Conservation (phyloP, 805 yeast genomes). For the Nakazawaea ambrosiae region DNA sequence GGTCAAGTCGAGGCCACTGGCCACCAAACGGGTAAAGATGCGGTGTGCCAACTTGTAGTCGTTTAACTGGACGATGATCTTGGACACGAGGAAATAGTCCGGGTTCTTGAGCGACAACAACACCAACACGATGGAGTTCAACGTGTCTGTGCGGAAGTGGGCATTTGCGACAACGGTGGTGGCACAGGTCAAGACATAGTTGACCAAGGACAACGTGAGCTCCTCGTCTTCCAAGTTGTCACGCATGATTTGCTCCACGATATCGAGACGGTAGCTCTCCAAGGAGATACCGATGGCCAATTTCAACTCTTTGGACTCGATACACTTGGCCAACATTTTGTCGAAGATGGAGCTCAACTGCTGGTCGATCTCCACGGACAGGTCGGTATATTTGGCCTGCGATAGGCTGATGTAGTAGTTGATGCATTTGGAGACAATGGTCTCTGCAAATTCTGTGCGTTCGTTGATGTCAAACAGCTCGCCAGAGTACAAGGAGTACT, state of each 20-base stretch:
- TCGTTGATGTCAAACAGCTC: slow-evolving; percentile 69
- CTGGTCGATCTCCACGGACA: slow-evolving; percentile 38
- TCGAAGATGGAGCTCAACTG: slow-evolving; percentile 70
- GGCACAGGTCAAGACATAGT: slow-evolving; percentile 70
- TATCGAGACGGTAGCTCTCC: slow-evolving; percentile 82
- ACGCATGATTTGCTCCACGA: slow-evolving; percentile 54
- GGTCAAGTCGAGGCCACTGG: slow-evolving; percentile 41
- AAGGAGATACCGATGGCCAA: slow-evolving; percentile 87
- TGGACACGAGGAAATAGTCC: slow-evolving; percentile 79
- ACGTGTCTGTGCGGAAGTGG: slow-evolving; percentile 56
- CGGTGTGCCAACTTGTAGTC: slow-evolving; percentile 64
- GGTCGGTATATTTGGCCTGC: slow-evolving; percentile 33
- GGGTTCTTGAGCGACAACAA: slow-evolving; percentile 53
- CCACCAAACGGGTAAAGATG: slow-evolving; percentile 57
- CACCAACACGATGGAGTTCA: slow-evolving; percentile 55
- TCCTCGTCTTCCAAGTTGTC: slow-evolving; percentile 40
- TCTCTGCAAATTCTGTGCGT: slow-evolving; percentile 81
- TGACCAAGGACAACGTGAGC: slow-evolving; percentile 45
- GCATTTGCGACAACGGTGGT: slow-evolving; percentile 61
- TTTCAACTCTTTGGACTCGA: slow-evolving; percentile 59
- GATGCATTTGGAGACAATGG: slow-evolving; percentile 90
- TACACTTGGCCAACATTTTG: slow-evolving; percentile 79
- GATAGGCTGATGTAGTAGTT: slow-evolving; percentile 69
- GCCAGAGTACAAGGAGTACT: slow-evolving; percentile 82
- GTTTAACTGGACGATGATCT: slow-evolving; percentile 83